These are phyloP conservation scores for Brassica carinata DNA, from an alignment of 345 rosid genomes.

Conservation along the genomic window DNA sequence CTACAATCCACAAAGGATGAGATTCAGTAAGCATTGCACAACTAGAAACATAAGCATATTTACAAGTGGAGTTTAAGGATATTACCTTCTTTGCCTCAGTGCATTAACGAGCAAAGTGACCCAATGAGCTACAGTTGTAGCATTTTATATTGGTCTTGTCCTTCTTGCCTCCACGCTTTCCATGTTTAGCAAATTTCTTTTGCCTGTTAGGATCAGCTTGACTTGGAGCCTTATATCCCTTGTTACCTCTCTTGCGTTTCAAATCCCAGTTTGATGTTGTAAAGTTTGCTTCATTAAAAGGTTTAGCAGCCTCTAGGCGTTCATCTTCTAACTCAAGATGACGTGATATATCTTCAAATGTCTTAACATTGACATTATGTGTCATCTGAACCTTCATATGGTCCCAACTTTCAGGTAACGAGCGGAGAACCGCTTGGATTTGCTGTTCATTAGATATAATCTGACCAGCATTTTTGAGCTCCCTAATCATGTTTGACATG, in stretches of 20 bases:
- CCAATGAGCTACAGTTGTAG: not conserved
- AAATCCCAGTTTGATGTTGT: not conserved
- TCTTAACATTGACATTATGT: not conserved
- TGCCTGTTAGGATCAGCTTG: not conserved
- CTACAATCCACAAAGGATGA: slow-evolving; percentile 24
- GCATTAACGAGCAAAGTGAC: slow-evolving; percentile 29
- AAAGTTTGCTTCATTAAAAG: not conserved
- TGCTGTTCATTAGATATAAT: not conserved
- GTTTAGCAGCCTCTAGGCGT: not conserved
- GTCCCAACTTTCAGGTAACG: not conserved
- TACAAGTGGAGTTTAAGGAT: not conserved
- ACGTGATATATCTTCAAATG: slow-evolving; percentile 1
- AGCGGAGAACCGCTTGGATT: not conserved
- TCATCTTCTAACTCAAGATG: slow-evolving; percentile 24
- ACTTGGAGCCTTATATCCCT: not conserved
- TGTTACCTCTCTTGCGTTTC: not conserved
- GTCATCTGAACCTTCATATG: slow-evolving; percentile 8
- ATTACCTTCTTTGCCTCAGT: slow-evolving; percentile 19
- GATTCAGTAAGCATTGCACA: slow-evolving; percentile 1
- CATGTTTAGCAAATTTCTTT: not conserved
- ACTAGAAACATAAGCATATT: slow-evolving; percentile 10
- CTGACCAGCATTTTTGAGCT: not conserved
- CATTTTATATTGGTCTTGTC: slow-evolving; percentile 9
- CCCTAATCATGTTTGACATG: not conserved
- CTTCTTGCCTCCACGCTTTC: not conserved